Conservation (phyloP, 2,329 filamentous ascomycete genomes). For the Verticillium alfalfae region DNA sequence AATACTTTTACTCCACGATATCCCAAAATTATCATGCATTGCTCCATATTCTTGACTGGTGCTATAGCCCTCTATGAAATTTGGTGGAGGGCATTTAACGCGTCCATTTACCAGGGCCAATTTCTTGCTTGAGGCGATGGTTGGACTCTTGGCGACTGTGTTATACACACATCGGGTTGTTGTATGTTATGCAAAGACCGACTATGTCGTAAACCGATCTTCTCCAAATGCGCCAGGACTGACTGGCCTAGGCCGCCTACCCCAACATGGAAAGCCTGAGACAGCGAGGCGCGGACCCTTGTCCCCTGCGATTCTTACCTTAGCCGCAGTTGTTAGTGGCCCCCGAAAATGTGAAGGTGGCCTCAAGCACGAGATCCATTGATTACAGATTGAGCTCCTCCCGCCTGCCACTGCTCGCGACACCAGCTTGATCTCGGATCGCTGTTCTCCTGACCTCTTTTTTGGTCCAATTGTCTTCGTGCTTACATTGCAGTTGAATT, state of each 20-base stretch:
- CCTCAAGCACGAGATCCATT: not conserved
- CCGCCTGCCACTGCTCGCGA: not conserved
- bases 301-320: not conserved
- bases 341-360: conserved; percentile 4
- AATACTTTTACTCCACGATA: no score
- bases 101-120: no score
- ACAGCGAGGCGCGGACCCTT: not conserved
- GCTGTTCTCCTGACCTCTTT: not conserved
- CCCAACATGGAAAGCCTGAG: not conserved
- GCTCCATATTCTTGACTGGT: no score
- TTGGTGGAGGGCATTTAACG: no score
- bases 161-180: not conserved
- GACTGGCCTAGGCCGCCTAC: not conserved
- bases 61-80: no score
- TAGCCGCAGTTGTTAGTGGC: not conserved
- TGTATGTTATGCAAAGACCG: not conserved
- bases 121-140: no score
- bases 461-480: conserved; percentile 1
- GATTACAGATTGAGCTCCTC: not conserved
- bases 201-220: not conserved
- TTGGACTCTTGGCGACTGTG: no score
- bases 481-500: not conserved
- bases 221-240: not conserved
- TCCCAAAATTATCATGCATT: no score
- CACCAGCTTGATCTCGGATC: not conserved